phyloP scores from a whole-genome alignment of 2,329 filamentous ascomycete species.

The Blastomyces parvus region DNA sequence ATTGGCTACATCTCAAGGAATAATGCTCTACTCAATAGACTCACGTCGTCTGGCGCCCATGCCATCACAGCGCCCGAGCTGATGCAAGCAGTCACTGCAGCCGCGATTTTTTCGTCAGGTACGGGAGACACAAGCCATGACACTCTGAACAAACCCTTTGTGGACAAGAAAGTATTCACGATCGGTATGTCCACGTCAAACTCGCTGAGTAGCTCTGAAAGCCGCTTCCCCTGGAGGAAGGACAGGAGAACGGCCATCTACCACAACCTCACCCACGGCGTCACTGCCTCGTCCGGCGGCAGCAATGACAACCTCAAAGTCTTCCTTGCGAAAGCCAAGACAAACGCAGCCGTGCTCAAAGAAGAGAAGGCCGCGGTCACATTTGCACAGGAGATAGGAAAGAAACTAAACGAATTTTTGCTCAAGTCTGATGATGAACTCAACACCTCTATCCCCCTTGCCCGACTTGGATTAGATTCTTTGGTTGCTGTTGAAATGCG shows the following conservation, averaged over 20 bases:
- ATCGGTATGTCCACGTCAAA: neutral
- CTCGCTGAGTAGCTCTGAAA: neutral
- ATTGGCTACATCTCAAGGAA: conserved; percentile 21
- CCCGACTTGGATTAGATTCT: conserved; percentile 30
- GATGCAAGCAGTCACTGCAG: too few species aligned
- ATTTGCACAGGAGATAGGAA: neutral
- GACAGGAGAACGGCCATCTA: conserved; percentile 5
- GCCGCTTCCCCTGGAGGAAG: neutral
- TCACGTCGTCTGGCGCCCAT: too few species aligned
- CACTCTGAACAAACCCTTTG: neutral
- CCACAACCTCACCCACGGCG: neutral
- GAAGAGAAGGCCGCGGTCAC: neutral
- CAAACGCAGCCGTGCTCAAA: neutral
- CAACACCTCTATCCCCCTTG: neutral
- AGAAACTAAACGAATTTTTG: neutral
- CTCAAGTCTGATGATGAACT: neutral
- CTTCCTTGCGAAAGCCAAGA: neutral
- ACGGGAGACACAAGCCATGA: neutral
- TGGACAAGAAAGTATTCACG: conserved; percentile 2
- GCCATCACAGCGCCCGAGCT: too few species aligned
- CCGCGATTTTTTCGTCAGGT: conserved; percentile 35
- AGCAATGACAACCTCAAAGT: neutral
- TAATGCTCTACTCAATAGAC: too few species aligned
- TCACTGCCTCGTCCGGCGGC: neutral
- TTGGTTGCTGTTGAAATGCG: conserved; percentile 33